Conservation (phyloP, 805 yeast genomes). For the Candida nonsorbophila region DNA sequence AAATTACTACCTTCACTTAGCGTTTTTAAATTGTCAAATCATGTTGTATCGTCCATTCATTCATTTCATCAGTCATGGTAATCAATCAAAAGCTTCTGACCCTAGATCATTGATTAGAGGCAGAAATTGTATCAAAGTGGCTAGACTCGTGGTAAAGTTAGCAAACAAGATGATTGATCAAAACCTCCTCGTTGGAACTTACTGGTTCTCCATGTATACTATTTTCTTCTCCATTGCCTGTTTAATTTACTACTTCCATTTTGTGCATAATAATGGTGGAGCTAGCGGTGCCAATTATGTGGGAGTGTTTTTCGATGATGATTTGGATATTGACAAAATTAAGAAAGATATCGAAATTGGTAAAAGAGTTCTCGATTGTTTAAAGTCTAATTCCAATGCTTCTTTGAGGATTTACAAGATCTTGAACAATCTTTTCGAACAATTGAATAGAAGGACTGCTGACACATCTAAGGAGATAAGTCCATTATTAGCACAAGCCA, state of each 20-base stretch:
- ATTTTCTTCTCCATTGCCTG: conserved; percentile 87
- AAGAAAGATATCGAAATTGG: conserved; percentile 79
- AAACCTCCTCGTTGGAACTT: conserved; percentile 72
- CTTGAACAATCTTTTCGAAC: conserved; percentile 74
- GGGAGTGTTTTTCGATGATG: conserved; percentile 41
- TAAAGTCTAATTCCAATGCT: conserved; percentile 72
- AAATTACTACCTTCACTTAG: conserved; percentile 64
- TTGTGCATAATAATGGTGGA: conserved; percentile 24
- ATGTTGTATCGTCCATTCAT: conserved; percentile 84
- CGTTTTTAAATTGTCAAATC: conserved; percentile 72
- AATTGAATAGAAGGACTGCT: conserved; percentile 69
- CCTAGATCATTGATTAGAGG: conserved; percentile 69
- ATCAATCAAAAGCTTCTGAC: conserved; percentile 31
- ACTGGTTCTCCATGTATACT: conserved; percentile 89
- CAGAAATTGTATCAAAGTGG: conserved; percentile 76
- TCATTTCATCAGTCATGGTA: conserved; percentile 66
- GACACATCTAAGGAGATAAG: conserved; percentile 22
- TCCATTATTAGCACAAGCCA: conserved; percentile 2
- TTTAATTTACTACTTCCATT: conserved; percentile 72
- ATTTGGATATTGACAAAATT: conserved; percentile 50
- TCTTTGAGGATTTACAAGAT: conserved; percentile 78
- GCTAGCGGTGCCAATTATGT: conserved; percentile 34
- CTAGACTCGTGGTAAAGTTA: conserved; percentile 73
- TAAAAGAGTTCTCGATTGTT: conserved; percentile 59
- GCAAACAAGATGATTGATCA: conserved; percentile 77